Evolutionary conservation across 2,329 filamentous ascomycete genomes (phyloP), one percentile per base, ranked within the genome.

Genomic region (Cercospora sojina): DNA sequence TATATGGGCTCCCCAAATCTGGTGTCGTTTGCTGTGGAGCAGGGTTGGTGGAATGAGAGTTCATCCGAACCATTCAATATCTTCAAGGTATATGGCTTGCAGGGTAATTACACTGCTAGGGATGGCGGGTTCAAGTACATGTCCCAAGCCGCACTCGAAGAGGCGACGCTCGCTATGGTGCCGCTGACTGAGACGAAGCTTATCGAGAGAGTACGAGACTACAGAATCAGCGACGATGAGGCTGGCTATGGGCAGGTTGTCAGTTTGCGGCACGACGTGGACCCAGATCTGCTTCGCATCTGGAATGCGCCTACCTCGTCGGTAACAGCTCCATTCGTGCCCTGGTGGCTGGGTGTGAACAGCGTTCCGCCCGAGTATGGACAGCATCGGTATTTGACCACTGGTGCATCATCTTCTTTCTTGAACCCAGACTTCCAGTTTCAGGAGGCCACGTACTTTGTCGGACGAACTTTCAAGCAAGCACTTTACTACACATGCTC

Each of bases 131-230:
- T 75, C 69, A 79, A 77, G 60, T 78, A 77, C 67, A 78, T 79
- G 76, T 78, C 76, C 1, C 77, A 77, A 67, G 76, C 74, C 8
- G 75, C 75, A 0, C 73, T 78, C 1, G 77, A 78, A 59, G 71
- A 77, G n/a, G 76, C 76, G 0, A 78, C 77, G 0, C 71, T 72
- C 0, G 76, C 79, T 16, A 83, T 82, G 74, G 79, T 77, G 1
- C 83, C 84, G 0, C 73, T 85, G n/a, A 83, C 82, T 0, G 84
- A 86, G 66, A 74, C 75, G 18, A 82, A 85, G 65, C 75, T 85
- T 2, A 81, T 82, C 70, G 77, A 79, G 25, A 74, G 77, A 7
- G 77, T 78, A 6, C 76, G 77, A 25, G 77, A 79, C 62, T 75
- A 72, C 41, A 72, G 77, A 9, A 79, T 79, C 27, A 71, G 75